These are phyloP conservation scores for Ophiognomonia clavigignenti-juglandacearum DNA, from an alignment of 2,329 filamentous ascomycete genomes.

Conservation along the genomic window DNA sequence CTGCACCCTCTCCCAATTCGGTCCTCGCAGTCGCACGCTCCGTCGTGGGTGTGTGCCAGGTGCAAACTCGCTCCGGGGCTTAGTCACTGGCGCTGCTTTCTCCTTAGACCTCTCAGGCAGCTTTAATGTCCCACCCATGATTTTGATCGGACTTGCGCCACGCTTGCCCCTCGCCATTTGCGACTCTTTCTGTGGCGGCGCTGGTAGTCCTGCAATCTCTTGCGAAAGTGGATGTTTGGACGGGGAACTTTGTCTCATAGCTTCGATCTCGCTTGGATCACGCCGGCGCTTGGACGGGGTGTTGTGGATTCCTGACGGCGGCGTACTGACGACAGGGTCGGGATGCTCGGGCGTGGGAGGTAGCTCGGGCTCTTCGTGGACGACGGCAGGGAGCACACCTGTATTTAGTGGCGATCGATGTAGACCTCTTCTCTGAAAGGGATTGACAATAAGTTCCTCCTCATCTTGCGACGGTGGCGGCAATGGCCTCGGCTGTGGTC, in stretches of 20 bases:
- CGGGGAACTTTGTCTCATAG: constrained; percentile 35
- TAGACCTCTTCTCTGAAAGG: constrained; percentile 32
- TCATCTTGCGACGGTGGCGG: constrained; percentile 39
- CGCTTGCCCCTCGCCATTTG: constrained; percentile 1
- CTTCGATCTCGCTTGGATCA: not conserved
- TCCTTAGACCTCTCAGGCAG: constrained; percentile 39
- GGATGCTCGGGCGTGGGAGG: constrained; percentile 52
- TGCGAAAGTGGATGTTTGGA: constrained; percentile 36
- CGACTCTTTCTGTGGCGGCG: constrained; percentile 1
- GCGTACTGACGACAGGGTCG: constrained; percentile 50
- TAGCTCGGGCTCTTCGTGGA: constrained; percentile 56
- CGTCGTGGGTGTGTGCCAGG: constrained; percentile 25
- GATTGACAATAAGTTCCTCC: constrained; percentile 38
- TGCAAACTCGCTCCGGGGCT: constrained; percentile 28
- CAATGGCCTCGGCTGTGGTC: constrained; percentile 40
- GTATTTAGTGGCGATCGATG: constrained; percentile 30
- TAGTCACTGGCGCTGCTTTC: constrained; percentile 23
- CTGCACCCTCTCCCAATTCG: constrained; percentile 44
- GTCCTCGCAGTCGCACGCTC: constrained; percentile 35
- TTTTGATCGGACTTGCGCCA: constrained; percentile 2
- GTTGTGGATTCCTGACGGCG: constrained; percentile 55
- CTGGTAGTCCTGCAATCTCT: constrained; percentile 10
- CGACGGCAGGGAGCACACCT: constrained; percentile 26
- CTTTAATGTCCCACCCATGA: not conserved
- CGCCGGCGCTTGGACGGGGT: constrained; percentile 46